A percentile compares a stretch with the other conserved stretches of the same genome.
phyloP scores from a whole-genome alignment of 768 basidiomycete genomes.

The Calocybe indica region DNA sequence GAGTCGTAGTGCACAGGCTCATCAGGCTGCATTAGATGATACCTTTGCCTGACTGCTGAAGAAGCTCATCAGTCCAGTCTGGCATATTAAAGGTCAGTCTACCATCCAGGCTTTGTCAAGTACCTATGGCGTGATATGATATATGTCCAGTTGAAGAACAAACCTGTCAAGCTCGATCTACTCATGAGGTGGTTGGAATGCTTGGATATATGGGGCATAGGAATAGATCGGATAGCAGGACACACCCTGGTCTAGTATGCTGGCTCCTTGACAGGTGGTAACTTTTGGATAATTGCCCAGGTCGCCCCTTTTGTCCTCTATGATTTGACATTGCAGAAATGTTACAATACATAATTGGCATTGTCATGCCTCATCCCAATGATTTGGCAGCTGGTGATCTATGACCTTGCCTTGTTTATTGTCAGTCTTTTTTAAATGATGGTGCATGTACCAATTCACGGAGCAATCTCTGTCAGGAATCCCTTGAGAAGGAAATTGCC shows the following conservation, averaged over 20 bases:
- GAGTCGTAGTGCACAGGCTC: conserved; percentile 1
- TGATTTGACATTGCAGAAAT: conserved; percentile 22
- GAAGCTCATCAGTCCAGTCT: conserved; percentile 26
- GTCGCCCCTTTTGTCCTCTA: conserved; percentile 30
- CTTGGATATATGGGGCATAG: neutral
- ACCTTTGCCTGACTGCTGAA: conserved; percentile 10
- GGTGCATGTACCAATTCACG: too few relatives aligned
- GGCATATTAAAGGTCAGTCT: conserved; percentile 15
- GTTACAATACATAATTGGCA: conserved; percentile 24
- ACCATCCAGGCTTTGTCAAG: conserved; percentile 28
- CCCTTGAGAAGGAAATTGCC: conserved; percentile 23
- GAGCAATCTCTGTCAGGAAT: too few relatives aligned
- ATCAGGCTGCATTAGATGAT: conserved; percentile 11
- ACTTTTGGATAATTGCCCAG: conserved; percentile 27
- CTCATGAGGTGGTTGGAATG: neutral
- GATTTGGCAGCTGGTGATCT: conserved; percentile 34
- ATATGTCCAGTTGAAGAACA: conserved; percentile 14
- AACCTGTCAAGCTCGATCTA: conserved; percentile 13
- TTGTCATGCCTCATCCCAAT: conserved; percentile 27
- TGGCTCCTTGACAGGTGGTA: conserved; percentile 28
- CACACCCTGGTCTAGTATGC: conserved; percentile 17
- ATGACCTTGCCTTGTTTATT: conserved; percentile 23
- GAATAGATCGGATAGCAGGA: neutral
- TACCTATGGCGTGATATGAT: conserved; percentile 41
- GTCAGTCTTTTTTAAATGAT: too few relatives aligned